phyloP scores from a whole-genome alignment of 306 rosid genomes.

The Fragaria nilgerrensis region DNA sequence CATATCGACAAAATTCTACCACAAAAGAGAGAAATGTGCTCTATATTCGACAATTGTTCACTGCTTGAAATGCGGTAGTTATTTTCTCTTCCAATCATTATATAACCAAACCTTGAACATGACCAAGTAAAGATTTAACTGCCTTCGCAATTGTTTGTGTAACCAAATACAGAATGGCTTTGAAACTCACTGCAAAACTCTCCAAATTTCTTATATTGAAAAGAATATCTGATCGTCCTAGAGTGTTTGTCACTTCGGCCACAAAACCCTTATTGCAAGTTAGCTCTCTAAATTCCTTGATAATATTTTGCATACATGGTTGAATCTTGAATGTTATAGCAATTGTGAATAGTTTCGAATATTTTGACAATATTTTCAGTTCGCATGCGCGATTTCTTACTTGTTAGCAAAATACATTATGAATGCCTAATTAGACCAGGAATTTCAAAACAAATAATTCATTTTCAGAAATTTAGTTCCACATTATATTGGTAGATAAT shows the following conservation, averaged over 20 bases:
- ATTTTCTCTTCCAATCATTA: neutral
- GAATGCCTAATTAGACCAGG: neutral
- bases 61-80: neutral
- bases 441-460: neutral
- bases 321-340: neutral
- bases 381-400: neutral
- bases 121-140: conserved; percentile 1
- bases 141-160: neutral
- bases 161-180: neutral
- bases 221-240: neutral
- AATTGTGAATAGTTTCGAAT: neutral
- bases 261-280: conserved; percentile 43
- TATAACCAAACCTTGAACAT: neutral
- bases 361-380: neutral
- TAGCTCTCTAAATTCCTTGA: conserved; percentile 14
- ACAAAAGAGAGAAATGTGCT: conserved; percentile 23
- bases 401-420: neutral
- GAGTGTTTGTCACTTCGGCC: conserved; percentile 32
- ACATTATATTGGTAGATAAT: neutral
- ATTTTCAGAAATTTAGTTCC: neutral
- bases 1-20: neutral
- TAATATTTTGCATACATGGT: neutral
- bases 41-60: conserved; percentile 18
- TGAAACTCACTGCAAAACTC: conserved; percentile 29
- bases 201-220: conserved; percentile 1